Base-by-base conservation (phyloP, 352 stramenopile species). In the Globisporangium acanthophoron region DNA sequence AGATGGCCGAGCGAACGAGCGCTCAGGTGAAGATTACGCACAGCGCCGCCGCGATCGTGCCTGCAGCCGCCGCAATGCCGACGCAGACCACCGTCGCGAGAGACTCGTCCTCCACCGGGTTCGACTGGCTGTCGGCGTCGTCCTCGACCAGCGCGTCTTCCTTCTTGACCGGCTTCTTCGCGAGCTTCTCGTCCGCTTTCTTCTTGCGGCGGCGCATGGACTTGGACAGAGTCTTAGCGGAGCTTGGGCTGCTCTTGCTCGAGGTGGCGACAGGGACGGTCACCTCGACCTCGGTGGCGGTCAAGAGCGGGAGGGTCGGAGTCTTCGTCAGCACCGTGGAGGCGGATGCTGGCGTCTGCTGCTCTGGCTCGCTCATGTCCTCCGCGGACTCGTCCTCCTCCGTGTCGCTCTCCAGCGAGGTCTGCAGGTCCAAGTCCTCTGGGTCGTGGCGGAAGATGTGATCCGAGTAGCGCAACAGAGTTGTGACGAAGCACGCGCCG, bases 381-480 rank as follows among this genome's bases (percentile, higher is more conserved):
- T 84, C 73, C 21, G 61, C 73, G 0, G 56, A 69, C 12, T 83
- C 75, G 9, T 86, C 76, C n/a, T 83, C 71, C 18, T 89, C 79
- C 1, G 73, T 82, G 44, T 89, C 79, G 44, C 73, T 87, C 44
- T 73, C 70, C 3, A 77, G 55, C 20, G 82, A 52, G 44, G 70
- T 64, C 13, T 73, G 66, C 4, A 66, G 46, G 15, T 74, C 54
- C 0, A 51, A 56, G 37, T 70, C 72, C 67, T 76, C 71, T 0
- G 74, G 56, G 27, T 87, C 79, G 37, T 76, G 77, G 50, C 77
- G 80, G 49, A 90, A 90, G 57, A 90, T 82, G 66, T 90, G 80
- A 47, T 88, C 72, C 6, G 77, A 73, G 62, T 90, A 78, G 3
- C 52, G 63, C 18, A 88, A 64, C 3, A 90, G 49, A 51, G 71